Conservation (phyloP, 768 basidiomycete genomes). For the Plicaturopsis crispa region DNA sequence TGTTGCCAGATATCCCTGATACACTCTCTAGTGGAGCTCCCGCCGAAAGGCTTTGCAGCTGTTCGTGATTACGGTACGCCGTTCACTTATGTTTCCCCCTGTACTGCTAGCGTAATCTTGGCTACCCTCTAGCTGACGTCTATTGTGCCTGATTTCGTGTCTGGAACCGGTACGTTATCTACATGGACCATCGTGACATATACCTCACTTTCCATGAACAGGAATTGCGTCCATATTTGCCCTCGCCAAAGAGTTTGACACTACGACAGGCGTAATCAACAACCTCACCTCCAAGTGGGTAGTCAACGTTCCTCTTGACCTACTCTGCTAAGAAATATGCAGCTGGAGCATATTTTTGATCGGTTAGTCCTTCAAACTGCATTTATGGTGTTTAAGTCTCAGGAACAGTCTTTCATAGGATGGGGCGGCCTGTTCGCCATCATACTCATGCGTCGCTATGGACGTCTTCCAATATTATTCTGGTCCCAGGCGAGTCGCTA, state of each 20-base stretch:
- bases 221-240: constrained; percentile 59
- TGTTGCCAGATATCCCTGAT: not conserved
- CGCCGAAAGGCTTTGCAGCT: constrained; percentile 48
- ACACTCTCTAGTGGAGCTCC: constrained; percentile 31
- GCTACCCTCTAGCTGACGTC: no score
- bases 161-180: constrained; percentile 47
- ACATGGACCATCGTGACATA: not conserved
- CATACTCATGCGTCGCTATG: constrained; percentile 54
- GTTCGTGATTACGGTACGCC: constrained; percentile 52
- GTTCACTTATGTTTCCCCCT: no score
- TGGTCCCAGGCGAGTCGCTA: constrained; percentile 53
- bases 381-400: no score
- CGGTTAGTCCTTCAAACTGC: constrained; percentile 24
- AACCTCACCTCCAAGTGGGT: constrained; percentile 50
- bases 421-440: constrained; percentile 59
- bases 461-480: constrained; percentile 61
- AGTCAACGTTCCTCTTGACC: not conserved
- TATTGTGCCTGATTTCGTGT: constrained; percentile 62
- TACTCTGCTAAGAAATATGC: constrained; percentile 1
- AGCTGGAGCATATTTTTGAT: constrained; percentile 65
- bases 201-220: constrained; percentile 11
- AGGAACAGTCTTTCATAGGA: no score
- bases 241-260: constrained; percentile 46
- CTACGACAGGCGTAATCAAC: constrained; percentile 53
- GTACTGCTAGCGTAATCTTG: no score